Percentiles rank a stretch among this genome's conserved stretches.
These are phyloP conservation scores for Juncus effusus DNA, from an alignment of 176 grass and related monocot genomes.

Conservation along the genomic window DNA sequence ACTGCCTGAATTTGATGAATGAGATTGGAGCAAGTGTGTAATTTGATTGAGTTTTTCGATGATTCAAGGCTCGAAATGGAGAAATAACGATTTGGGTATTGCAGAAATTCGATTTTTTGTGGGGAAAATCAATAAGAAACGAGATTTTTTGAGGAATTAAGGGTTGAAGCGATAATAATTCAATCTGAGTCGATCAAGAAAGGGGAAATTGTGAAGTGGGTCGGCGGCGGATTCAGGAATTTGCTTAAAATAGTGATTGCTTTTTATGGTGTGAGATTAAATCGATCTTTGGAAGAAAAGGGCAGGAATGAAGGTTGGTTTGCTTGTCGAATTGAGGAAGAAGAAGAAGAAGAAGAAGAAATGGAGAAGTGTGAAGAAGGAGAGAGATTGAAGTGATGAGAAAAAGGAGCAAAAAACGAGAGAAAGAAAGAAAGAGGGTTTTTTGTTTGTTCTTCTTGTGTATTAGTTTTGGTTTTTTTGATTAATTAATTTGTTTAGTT, in stretches of 20 bases:
- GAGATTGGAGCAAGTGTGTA: background rate
- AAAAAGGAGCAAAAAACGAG: conserved; percentile 11
- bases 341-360: too few relatives aligned
- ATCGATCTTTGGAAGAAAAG: background rate
- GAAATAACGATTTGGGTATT: too few relatives aligned
- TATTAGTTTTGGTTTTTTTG: conserved; percentile 3
- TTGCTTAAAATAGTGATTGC: background rate
- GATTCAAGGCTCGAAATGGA: too few relatives aligned
- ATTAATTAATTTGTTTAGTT: background rate
- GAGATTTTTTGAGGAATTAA: background rate
- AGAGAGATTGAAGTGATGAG: conserved; percentile 1
- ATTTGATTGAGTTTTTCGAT: too few relatives aligned
- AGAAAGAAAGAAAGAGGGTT: conserved; percentile 2
- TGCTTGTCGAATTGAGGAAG: too few relatives aligned
- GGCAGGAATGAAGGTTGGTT: too few relatives aligned
- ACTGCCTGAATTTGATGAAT: conserved; percentile 1
- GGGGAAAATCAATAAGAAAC: background rate
- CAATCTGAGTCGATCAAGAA: conserved; percentile 2
- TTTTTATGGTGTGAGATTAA: background rate
- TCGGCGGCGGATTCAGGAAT: conserved; percentile 7
- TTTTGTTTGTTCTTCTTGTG: background rate
- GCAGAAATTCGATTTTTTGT: too few relatives aligned
- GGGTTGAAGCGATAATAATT: background rate
- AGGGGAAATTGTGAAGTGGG: conserved; percentile 12
- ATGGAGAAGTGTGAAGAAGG: background rate